These are phyloP conservation scores for Ambrosiella beaveri DNA, from an alignment of 2,329 filamentous ascomycete genomes.

Conservation along the genomic window DNA sequence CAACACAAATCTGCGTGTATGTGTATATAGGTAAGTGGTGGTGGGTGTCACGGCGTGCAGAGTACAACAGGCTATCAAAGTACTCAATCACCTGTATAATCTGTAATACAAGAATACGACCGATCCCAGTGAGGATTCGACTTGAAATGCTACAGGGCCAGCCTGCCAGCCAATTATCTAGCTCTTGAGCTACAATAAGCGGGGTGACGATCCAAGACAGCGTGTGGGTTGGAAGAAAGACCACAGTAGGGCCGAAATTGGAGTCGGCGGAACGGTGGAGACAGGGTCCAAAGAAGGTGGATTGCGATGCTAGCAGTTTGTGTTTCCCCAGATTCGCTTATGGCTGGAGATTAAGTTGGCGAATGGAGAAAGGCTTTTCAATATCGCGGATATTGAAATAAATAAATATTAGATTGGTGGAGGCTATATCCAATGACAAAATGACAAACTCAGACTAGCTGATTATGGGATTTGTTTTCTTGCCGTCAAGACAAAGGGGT, in stretches of 20 bases:
- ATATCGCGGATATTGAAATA: neutral
- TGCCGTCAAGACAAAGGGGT: neutral
- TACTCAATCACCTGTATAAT: neutral
- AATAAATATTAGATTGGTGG: neutral
- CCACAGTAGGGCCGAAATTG: neutral
- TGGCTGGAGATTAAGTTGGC: neutral
- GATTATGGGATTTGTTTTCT: neutral
- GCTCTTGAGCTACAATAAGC: no score
- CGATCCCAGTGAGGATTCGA: neutral
- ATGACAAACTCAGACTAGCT: neutral
- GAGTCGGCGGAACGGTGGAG: neutral
- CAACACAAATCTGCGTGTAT: no score
- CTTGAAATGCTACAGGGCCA: no score
- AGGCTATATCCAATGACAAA: neutral
- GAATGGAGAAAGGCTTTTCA: neutral
- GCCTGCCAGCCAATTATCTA: no score
- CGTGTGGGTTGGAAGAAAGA: neutral
- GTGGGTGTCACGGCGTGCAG: neutral
- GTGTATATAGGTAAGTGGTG: neutral
- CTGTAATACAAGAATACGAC: neutral
- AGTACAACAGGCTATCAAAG: neutral
- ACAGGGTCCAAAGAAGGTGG: neutral
- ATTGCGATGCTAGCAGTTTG: neutral
- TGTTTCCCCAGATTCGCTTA: constrained; percentile 4
- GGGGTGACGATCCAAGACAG: no score